Evolutionary conservation across 2,329 filamentous ascomycete genomes (phyloP).

Genomic region (Calonectria pseudoreteaudii): DNA sequence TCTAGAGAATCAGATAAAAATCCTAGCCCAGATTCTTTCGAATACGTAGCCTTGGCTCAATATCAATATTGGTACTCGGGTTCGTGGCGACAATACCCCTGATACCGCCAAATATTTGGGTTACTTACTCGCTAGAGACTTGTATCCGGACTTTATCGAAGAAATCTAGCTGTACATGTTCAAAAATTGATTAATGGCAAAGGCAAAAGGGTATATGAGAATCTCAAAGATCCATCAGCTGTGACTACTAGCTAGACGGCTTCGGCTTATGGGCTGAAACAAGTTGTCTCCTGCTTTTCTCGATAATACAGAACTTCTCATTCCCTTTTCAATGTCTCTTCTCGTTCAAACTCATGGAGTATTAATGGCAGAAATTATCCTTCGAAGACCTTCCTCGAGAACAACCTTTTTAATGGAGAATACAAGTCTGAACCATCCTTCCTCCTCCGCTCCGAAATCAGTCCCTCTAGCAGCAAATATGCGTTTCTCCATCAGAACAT

Average conservation of each 20-base stretch:
- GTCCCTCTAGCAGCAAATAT: not conserved
- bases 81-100: not conserved
- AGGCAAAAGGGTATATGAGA: not conserved
- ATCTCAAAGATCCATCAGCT: not conserved
- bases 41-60: not conserved
- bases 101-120: not conserved
- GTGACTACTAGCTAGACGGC: no score
- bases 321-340: not conserved
- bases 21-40: not conserved
- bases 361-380: not conserved
- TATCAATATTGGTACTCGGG: conserved; percentile 54
- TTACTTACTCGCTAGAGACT: not conserved
- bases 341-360: not conserved
- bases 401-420: not conserved
- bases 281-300: no score
- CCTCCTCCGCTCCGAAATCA: not conserved
- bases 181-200: not conserved
- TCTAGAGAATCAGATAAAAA: not conserved
- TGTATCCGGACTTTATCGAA: not conserved
- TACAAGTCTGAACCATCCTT: not conserved
- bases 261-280: not conserved
- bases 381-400: not conserved
- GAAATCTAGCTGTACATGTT: not conserved
- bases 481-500: not conserved
- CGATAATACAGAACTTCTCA: no score